Evolutionary conservation across 441 rosid species (phyloP).

Genomic region (Arabidopsis hybrid): DNA sequence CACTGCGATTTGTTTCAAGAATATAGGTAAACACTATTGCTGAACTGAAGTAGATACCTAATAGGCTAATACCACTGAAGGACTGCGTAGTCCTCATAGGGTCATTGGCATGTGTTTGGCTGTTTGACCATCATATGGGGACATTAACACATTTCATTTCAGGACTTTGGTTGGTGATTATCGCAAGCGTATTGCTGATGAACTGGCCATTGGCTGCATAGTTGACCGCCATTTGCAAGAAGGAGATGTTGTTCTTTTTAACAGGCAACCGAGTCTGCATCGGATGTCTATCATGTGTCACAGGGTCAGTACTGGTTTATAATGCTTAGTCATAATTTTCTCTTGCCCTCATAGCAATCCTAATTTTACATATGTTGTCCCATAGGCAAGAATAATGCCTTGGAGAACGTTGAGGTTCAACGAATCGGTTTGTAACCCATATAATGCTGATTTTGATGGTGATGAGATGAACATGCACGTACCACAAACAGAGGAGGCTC

Average conservation of each 20-base stretch:
- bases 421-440: conserved; percentile 99
- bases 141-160: conserved; percentile 42
- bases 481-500: conserved; percentile 99
- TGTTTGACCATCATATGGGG: conserved; percentile 32
- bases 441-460: conserved; percentile 99
- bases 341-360: conserved; percentile 34
- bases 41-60: conserved; percentile 28
- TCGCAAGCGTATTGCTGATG: conserved; percentile 91
- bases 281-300: conserved; percentile 99
- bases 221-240: conserved; percentile 97
- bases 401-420: conserved; percentile 99
- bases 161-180: conserved; percentile 76
- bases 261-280: conserved; percentile 99
- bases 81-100: conserved; percentile 14
- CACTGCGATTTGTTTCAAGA: conserved; percentile 18
- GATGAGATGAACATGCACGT: conserved; percentile 99
- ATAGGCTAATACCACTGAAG: conserved; percentile 2
- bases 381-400: conserved; percentile 96
- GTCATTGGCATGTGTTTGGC: conserved; percentile 32
- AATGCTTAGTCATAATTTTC: conserved; percentile 37
- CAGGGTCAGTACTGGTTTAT: conserved; percentile 65
- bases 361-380: conserved; percentile 38
- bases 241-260: conserved; percentile 96
- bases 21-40: conserved; percentile 7
- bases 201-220: conserved; percentile 73